A percentile compares a stretch with the other conserved stretches of the same genome.
Conservation (phyloP, 1,284 basidiomycete species). For the Puccinia polysora region DNA sequence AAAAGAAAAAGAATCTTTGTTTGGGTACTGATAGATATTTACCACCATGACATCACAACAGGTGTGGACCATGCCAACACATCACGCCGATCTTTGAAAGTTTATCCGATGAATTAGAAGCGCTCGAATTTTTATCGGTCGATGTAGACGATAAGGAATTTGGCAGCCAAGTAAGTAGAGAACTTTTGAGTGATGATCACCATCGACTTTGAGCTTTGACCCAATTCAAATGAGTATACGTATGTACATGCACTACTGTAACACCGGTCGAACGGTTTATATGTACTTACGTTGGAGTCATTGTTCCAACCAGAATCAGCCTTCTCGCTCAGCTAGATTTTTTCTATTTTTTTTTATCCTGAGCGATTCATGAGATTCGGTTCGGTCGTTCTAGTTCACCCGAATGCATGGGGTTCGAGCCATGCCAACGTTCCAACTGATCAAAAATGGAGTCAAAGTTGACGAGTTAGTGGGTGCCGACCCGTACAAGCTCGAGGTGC, state of each 20-base stretch:
- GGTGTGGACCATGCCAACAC: slow-evolving; percentile 31
- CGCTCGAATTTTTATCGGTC: slow-evolving; percentile 10
- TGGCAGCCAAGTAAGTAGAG: slow-evolving; percentile 18
- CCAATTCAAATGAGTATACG: too few relatives aligned
- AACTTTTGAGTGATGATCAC: neutral
- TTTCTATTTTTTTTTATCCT: neutral
- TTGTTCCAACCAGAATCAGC: neutral
- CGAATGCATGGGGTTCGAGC: slow-evolving; percentile 26
- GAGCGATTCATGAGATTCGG: too few relatives aligned
- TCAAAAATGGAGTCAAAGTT: slow-evolving; percentile 36
- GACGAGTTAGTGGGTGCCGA: slow-evolving; percentile 33
- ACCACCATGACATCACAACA: too few relatives aligned
- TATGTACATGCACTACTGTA: too few relatives aligned
- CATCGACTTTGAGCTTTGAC: too few relatives aligned
- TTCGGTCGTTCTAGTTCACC: slow-evolving; percentile 22
- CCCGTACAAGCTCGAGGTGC: slow-evolving; percentile 23
- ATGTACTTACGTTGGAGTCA: too few relatives aligned
- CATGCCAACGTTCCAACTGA: slow-evolving; percentile 40
- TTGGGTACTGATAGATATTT: neutral
- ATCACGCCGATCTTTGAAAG: slow-evolving; percentile 22
- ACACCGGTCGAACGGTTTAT: too few relatives aligned
- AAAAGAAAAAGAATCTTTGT: too few relatives aligned
- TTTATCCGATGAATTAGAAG: neutral
- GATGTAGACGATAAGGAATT: slow-evolving; percentile 37
- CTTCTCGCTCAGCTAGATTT: neutral